These are phyloP conservation scores for Auriscalpium microsporum DNA, from an alignment of 768 basidiomycete species.

Conservation along the genomic window DNA sequence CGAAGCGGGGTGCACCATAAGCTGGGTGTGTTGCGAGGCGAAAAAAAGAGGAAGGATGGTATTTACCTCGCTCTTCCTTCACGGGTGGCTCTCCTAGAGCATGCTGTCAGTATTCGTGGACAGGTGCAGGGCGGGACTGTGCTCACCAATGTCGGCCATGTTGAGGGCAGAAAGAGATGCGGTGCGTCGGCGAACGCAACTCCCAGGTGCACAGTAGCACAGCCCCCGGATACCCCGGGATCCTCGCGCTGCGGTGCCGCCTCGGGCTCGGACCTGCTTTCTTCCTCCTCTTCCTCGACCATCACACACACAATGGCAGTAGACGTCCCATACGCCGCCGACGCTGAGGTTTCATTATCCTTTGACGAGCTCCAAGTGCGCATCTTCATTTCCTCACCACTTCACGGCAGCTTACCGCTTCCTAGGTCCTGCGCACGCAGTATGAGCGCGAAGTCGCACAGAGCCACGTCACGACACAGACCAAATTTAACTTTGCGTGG, in stretches of 20 bases:
- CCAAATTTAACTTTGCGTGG: constrained; percentile 97
- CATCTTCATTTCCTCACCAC: background rate
- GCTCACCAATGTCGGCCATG: constrained; percentile 11
- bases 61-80: constrained; percentile 12
- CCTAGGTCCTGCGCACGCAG: constrained; percentile 74
- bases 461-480: constrained; percentile 84
- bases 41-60: constrained; percentile 6
- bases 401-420: background rate
- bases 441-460: constrained; percentile 84
- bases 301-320: constrained; percentile 32
- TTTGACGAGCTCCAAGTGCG: constrained; percentile 85
- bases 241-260: background rate
- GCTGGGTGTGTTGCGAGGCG: constrained; percentile 13
- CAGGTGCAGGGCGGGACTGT: too few species aligned
- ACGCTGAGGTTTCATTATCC: constrained; percentile 81
- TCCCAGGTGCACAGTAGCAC: too few species aligned
- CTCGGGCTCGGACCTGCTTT: background rate
- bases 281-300: background rate
- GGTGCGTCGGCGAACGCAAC: background rate
- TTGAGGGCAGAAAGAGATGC: background rate
- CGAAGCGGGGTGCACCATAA: constrained; percentile 17
- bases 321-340: constrained; percentile 92
- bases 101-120: too few species aligned
- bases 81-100: background rate
- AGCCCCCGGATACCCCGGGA: too few species aligned